Evolutionary conservation across 148 eudicot species (phyloP).

Genomic region (Limonium bicolor): DNA sequence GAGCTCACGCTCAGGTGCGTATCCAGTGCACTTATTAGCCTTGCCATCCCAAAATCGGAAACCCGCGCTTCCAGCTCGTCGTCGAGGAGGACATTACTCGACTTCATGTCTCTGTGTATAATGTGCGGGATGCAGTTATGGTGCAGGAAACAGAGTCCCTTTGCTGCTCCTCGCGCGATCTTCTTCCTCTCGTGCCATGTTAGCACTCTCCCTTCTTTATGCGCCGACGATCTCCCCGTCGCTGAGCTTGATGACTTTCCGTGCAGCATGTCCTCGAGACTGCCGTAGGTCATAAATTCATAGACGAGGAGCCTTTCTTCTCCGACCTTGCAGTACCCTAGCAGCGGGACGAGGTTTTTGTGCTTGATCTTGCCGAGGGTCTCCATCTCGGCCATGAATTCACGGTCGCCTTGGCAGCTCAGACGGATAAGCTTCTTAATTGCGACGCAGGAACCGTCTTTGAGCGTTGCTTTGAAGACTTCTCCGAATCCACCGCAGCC

Average conservation of each 20-base stretch:
- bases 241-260: conserved; percentile 10
- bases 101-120: conserved; percentile 93
- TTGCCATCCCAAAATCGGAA: conserved; percentile 96
- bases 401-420: conserved; percentile 90
- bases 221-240: conserved; percentile 1
- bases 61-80: conserved; percentile 74
- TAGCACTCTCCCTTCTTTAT: conserved; percentile 28
- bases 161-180: conserved; percentile 87
- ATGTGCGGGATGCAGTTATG: conserved; percentile 97
- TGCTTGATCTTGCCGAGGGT: conserved; percentile 92
- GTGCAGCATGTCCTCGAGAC: conserved; percentile 91
- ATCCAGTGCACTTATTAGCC: conserved; percentile 87
- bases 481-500: conserved; percentile 97
- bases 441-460: conserved; percentile 91
- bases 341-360: conserved; percentile 70
- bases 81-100: conserved; percentile 83
- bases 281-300: conserved; percentile 79
- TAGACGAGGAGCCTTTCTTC: conserved; percentile 90
- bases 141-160: conserved; percentile 88
- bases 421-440: conserved; percentile 75
- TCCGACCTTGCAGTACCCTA: conserved; percentile 88
- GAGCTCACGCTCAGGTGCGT: conserved; percentile 95
- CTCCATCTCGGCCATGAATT: conserved; percentile 98
- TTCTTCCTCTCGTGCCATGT: conserved; percentile 85
- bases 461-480: conserved; percentile 82